Evolutionary conservation across 2,329 filamentous ascomycete species (phyloP), one percentile per base, ranked within the genome.

Genomic region (Nakataea oryzae): DNA sequence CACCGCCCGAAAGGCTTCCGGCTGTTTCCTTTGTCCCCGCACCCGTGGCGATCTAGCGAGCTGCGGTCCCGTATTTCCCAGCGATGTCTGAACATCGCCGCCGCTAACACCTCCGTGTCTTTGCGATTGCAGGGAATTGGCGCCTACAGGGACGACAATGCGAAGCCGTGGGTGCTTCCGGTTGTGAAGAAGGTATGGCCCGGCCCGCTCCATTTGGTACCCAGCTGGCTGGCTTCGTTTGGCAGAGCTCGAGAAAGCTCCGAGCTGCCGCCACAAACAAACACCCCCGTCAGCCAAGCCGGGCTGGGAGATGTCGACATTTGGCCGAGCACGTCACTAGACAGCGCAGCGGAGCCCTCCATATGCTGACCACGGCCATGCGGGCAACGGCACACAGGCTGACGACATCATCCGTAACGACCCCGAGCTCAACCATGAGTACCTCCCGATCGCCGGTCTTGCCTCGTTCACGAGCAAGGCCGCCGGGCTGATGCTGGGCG

Each of bases 151-250:
- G 95, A 96, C 72, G 83, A 97, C 78, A 89, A 93, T 73, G 93
- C 92, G 65, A 97, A 97, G 80, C 95, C 95, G 3, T 99, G 95
- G 95, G 87, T 99, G 65, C 78, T 99, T 66, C 93, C 95, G 26
- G 93, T 97, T 2, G 93, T 97, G 65, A 96, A 91, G 79, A 96
- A 96, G 90, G 93, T 96, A 79, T 17, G 41, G n/a, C 21, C 11
- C 21, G 41, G 41, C 41, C 41, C 6, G n/a, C n/a, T 21, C 14
- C 41, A 2, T 50, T 50, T 50, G 21, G 57, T n/a, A n/a, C n/a
- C n/a, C n/a, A n/a, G n/a, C n/a, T n/a, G n/a, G n/a, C n/a, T 62
- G 62, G 41, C 59, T 66, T 62, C 62, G 30, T 62, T 14, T 50
- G 50, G 41, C 41, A n/a, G 41, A 50, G 41, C 41, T 62, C 2